Evolutionary conservation across 179 eudicot species (phyloP), one percentile per base, ranked within the genome.

Genomic region (Monotropa hypopitys): DNA sequence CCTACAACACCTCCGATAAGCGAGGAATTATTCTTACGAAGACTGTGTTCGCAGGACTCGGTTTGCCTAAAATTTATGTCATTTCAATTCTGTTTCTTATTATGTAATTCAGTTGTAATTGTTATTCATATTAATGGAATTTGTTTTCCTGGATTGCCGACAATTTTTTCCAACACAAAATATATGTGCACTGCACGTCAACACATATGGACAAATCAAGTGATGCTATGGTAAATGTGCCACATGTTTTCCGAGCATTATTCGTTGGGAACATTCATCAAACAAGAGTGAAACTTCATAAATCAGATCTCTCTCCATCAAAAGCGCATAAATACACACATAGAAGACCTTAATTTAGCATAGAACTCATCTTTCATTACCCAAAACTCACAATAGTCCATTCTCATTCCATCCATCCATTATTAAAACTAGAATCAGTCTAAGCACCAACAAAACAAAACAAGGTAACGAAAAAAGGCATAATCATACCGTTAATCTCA

Each of bases 401-500:
- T 18, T 42, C 49, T 18, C 26, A 21, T 20, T 51, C 45, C 12
- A 53, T 38, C 50, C 30, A 10, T 21, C 76, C 47, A 10, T 28
- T 46, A 76, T 45, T 75, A 62, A 56, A 21, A 9, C 0, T 7
- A 13, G 15, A 28, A 70, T 33, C 42, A 12, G 21, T 16, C 28
- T 20, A 72, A n/a, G 32, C 16, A 33, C 3, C 16, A 67, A 54
- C 42, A 7, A 61, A 26, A 76, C 12, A 46, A 62, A 16, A n/a
- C 30, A 23, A 13, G 28, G 28, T 4, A 3, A 13, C 33, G n/a
- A 16, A 50, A 26, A 54, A 69, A 62, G 65, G 13, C 38, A 61
- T 12, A 51, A 49, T 33, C 26, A 23, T 50, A 70, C 53, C 38
- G 49, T 42, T 5, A 0, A 33, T 16, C 51, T 88, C 80, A 94